A percentile compares a stretch with the other conserved stretches of the same genome.
Conservation (phyloP, 2,329 filamentous ascomycete genomes). For the Paramyrothecium roridum region DNA sequence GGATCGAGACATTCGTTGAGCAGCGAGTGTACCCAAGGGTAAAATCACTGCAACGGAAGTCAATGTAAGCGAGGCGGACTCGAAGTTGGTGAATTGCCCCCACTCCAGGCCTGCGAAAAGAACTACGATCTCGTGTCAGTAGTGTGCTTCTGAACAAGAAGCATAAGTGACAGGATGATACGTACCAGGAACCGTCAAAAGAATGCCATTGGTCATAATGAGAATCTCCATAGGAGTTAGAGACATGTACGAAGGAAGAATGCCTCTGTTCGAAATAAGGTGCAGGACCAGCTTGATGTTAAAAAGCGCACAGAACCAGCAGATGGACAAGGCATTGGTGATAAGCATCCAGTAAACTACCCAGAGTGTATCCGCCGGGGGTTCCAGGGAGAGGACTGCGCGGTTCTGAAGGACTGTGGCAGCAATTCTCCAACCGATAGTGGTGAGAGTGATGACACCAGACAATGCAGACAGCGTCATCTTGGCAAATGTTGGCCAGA, state of each 20-base stretch:
- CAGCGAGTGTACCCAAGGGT: conserved; percentile 49
- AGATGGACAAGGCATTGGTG: conserved; percentile 37
- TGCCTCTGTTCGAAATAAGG: conserved; percentile 41
- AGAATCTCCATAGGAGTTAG: conserved; percentile 52
- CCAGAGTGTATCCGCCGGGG: conserved; percentile 27
- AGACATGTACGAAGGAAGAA: conserved; percentile 38
- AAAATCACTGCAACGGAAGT: conserved; percentile 50
- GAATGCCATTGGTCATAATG: conserved; percentile 51
- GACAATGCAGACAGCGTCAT: conserved; percentile 13
- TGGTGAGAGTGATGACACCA: conserved; percentile 26
- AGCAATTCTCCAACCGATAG: conserved; percentile 27
- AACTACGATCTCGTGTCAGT: conserved; percentile 26
- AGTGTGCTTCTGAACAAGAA: background rate
- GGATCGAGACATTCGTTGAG: conserved; percentile 38
- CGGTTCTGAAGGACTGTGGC: conserved; percentile 33
- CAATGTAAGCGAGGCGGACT: conserved; percentile 45
- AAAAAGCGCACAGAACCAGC: conserved; percentile 56
- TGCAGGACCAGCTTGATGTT: conserved; percentile 48
- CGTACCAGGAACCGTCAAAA: conserved; percentile 55
- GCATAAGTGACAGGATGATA: conserved; percentile 1
- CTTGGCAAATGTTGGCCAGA: conserved; percentile 40
- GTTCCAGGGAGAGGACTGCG: conserved; percentile 17
- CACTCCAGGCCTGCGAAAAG: conserved; percentile 49
- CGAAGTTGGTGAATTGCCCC: conserved; percentile 38
- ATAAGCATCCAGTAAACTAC: conserved; percentile 34